phyloP scores from a whole-genome alignment of 768 basidiomycete species.

The Termitomyces bulborhizus region DNA sequence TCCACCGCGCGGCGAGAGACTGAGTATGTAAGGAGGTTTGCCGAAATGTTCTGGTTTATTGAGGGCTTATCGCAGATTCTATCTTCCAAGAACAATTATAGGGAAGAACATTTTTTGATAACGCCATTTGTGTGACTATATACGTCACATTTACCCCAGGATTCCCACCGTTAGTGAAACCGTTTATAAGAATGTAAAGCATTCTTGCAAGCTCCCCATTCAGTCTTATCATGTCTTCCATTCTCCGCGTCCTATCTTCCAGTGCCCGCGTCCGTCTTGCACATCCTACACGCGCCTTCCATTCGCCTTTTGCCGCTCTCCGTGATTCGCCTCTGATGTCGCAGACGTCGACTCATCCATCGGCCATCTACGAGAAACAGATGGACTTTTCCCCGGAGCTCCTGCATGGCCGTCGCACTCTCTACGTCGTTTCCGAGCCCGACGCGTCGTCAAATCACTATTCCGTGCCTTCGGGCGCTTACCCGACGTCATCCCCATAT shows the following conservation, averaged over 20 bases:
- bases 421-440: conserved; percentile 68
- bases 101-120: too few relatives aligned
- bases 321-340: conserved; percentile 31
- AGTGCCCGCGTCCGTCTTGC: conserved; percentile 19
- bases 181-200: conserved; percentile 8
- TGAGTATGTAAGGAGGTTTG: too few relatives aligned
- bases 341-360: conserved; percentile 26
- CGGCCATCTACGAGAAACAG: conserved; percentile 57
- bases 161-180: conserved; percentile 19
- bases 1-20: too few relatives aligned
- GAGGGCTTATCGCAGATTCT: too few relatives aligned
- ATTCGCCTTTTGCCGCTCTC: conserved; percentile 58
- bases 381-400: conserved; percentile 46
- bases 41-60: too few relatives aligned
- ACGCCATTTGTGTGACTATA: conserved; percentile 7
- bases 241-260: conserved; percentile 21
- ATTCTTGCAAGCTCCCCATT: neutral
- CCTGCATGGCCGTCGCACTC: conserved; percentile 42
- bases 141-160: conserved; percentile 20
- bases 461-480: conserved; percentile 68
- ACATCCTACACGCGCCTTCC: conserved; percentile 44
- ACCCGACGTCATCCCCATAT: conserved; percentile 44
- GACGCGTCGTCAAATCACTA: conserved; percentile 57
- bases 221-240: conserved; percentile 24
- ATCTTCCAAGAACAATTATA: too few relatives aligned